phyloP scores from a whole-genome alignment of 805 yeast genomes.

The Suhomyces pyralidae region DNA sequence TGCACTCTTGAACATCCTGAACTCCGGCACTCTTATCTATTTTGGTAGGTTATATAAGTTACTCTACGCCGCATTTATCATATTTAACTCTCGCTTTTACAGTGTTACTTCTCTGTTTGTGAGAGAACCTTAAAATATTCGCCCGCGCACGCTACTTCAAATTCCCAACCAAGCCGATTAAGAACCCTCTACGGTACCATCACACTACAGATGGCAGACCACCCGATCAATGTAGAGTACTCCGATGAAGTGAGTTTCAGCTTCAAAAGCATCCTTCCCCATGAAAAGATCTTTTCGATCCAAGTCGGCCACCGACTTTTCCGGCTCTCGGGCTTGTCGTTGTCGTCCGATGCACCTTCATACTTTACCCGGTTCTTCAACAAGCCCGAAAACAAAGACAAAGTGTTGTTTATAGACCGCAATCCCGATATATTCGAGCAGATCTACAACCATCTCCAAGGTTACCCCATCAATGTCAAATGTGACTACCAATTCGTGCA shows the following conservation, averaged over 20 bases:
- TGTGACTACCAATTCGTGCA: conserved; percentile 61
- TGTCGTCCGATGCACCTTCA: conserved; percentile 84
- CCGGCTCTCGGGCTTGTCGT: conserved; percentile 75
- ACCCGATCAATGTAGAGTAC: conserved; percentile 5
- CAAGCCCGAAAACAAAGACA: conserved; percentile 34
- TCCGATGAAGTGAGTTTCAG: conserved; percentile 34
- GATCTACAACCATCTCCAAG: conserved; percentile 74
- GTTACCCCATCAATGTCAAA: conserved; percentile 64
- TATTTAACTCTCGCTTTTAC: too few species aligned
- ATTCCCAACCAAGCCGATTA: too few species aligned
- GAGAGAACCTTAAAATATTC: too few species aligned
- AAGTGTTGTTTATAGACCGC: conserved; percentile 65
- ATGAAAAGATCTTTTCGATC: conserved; percentile 63
- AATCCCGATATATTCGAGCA: conserved; percentile 65
- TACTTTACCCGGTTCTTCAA: conserved; percentile 75
- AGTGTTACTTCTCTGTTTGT: too few species aligned
- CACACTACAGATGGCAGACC: background rate
- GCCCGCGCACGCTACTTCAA: too few species aligned
- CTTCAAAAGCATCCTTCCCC: conserved; percentile 60
- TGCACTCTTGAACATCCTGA: too few species aligned
- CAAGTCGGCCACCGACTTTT: conserved; percentile 67
- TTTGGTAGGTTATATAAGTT: too few species aligned
- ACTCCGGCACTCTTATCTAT: too few species aligned
- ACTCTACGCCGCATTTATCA: too few species aligned
- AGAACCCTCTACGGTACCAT: too few species aligned